phyloP scores from a whole-genome alignment of 1,139 yeast species.

The Candida sojae region DNA sequence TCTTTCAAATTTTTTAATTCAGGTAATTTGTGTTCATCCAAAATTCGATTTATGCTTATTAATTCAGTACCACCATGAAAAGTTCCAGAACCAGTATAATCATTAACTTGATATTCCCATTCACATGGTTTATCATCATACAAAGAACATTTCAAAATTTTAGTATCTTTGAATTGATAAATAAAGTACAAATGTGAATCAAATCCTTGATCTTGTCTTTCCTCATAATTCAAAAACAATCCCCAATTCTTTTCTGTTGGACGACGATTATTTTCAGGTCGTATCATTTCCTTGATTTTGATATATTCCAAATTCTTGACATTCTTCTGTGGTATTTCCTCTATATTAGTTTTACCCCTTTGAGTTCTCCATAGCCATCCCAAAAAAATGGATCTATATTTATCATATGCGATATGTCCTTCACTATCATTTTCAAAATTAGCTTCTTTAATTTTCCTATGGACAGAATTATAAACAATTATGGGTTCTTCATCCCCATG shows the following conservation, averaged over 20 bases:
- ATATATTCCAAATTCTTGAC: slow-evolving; percentile 21
- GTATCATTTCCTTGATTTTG: slow-evolving; percentile 26
- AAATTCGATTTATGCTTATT: slow-evolving; percentile 21
- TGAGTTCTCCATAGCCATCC: slow-evolving; percentile 44
- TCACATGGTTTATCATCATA: slow-evolving; percentile 20
- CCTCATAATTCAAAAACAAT: slow-evolving; percentile 24
- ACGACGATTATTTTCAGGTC: slow-evolving; percentile 16
- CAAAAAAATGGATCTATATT: slow-evolving; percentile 33
- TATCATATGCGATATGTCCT: slow-evolving; percentile 16
- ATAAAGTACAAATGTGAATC: slow-evolving; percentile 25
- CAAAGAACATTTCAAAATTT: slow-evolving; percentile 25
- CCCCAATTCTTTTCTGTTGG: slow-evolving; percentile 33
- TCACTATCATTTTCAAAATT: slow-evolving; percentile 25
- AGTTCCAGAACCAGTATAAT: slow-evolving; percentile 25
- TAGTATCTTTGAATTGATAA: slow-evolving; percentile 27
- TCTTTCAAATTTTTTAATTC: slow-evolving; percentile 8
- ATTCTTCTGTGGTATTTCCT: slow-evolving; percentile 17
- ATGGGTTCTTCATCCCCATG: slow-evolving; percentile 34
- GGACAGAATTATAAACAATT: slow-evolving; percentile 31
- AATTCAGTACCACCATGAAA: slow-evolving; percentile 38
- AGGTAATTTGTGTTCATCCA: slow-evolving; percentile 9
- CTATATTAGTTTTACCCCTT: slow-evolving; percentile 30
- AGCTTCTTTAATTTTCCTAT: slow-evolving; percentile 20
- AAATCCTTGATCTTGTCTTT: slow-evolving; percentile 16
- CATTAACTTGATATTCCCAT: slow-evolving; percentile 24